These are phyloP conservation scores for Cryphonectria parasitica DNA, from an alignment of 2,329 filamentous ascomycete species.

Conservation along the genomic window DNA sequence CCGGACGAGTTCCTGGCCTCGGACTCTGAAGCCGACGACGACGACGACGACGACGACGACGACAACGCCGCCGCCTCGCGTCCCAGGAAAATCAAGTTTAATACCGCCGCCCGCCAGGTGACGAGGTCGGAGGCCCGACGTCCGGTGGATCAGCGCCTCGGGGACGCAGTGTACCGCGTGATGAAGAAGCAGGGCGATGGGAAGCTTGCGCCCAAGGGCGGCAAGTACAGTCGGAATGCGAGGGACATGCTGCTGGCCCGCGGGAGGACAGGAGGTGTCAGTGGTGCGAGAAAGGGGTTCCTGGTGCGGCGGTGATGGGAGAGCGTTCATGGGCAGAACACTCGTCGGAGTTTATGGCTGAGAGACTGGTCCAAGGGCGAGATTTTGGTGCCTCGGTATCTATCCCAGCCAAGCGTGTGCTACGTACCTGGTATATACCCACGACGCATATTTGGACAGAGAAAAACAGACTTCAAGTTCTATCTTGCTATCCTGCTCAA, in stretches of 20 bases:
- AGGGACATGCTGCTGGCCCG: constrained; percentile 53
- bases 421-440: no score
- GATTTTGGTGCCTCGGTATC: no score
- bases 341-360: no score
- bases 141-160: constrained; percentile 53
- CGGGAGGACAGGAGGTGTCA: constrained; percentile 40
- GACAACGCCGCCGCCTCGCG: constrained; percentile 32
- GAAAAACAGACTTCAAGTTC: no score
- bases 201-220: constrained; percentile 53
- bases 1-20: constrained; percentile 61
- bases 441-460: no score
- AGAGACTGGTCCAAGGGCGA: no score
- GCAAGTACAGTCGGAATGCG: constrained; percentile 46
- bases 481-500: no score
- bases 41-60: constrained; percentile 31
- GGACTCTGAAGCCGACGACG: constrained; percentile 47
- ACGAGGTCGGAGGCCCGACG: constrained; percentile 40
- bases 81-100: constrained; percentile 50
- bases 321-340: no score
- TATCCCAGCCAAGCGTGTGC: no score
- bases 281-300: constrained; percentile 46
- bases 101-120: constrained; percentile 44
- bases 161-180: constrained; percentile 58
- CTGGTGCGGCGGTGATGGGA: constrained; percentile 41
- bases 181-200: constrained; percentile 49